Evolutionary conservation across 139 green algal species (phyloP), one percentile per base, ranked within the genome.

Genomic region (Auxenochlorella pyrenoidosa): DNA sequence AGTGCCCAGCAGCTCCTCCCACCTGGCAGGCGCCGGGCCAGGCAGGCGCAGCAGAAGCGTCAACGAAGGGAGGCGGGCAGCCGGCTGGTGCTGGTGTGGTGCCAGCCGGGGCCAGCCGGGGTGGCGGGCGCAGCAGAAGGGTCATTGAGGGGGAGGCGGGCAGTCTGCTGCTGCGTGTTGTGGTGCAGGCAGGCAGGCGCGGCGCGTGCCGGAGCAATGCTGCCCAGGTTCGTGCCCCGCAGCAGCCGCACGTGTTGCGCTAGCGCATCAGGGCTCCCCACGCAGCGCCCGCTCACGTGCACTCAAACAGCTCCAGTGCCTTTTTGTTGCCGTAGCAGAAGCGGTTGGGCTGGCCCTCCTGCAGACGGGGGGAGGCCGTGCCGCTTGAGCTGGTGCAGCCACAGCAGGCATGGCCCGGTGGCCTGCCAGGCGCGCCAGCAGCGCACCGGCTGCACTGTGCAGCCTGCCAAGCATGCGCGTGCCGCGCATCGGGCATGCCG

Each of bases 231-330:
- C n/a, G n/a, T n/a, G n/a, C n/a, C n/a, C n/a, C n/a, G n/a, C n/a
- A n/a, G n/a, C n/a, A n/a, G n/a, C n/a, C n/a, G n/a, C n/a, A n/a
- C n/a, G n/a, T n/a, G n/a, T n/a, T n/a, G n/a, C n/a, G n/a, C n/a
- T n/a, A n/a, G n/a, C n/a, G n/a, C n/a, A n/a, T n/a, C n/a, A n/a
- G n/a, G n/a, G n/a, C n/a, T n/a, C n/a, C n/a, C n/a, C n/a, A n/a
- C n/a, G n/a, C n/a, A n/a, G n/a, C n/a, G n/a, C n/a, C n/a, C 21
- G 3, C 80, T 85, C 80, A 85, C 43, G n/a, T 79, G 58, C 80
- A 86, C 85, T 93, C 84, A 75, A 91, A 91, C 36, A 93, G 81
- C 0, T 91, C 79, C 76, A 91, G 88, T 10, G 90, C 90, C 40
- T 66, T 60, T 24, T 40, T 82, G 47, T 88, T 88, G 60, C 60